These are phyloP conservation scores for Endocalyx cinctus DNA, from an alignment of 2,329 filamentous ascomycete species.

Conservation along the genomic window DNA sequence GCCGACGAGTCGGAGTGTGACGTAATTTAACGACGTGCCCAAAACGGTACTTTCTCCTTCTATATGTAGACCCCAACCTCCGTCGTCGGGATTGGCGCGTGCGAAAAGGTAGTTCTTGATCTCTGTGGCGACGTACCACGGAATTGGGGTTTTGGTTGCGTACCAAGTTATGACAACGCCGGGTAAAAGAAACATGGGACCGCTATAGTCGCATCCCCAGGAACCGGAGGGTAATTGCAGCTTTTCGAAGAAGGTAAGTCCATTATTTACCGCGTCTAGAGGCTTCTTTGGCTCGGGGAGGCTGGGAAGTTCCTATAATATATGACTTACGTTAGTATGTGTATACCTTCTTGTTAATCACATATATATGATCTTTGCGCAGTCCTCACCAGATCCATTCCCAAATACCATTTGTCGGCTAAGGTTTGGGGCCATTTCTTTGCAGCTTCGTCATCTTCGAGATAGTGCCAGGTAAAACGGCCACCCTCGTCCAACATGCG, in stretches of 20 bases:
- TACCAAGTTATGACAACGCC: constrained; percentile 84
- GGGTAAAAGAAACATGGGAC: constrained; percentile 91
- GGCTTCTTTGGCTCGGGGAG: constrained; percentile 68
- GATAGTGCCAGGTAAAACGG: constrained; percentile 90
- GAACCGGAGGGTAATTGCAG: constrained; percentile 85
- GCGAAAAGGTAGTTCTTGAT: constrained; percentile 91
- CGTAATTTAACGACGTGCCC: constrained; percentile 86
- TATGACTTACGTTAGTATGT: too few relatives aligned
- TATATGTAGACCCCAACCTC: constrained; percentile 96
- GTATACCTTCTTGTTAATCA: too few relatives aligned
- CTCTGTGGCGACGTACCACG: constrained; percentile 73
- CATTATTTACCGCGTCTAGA: constrained; percentile 75
- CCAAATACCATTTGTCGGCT: constrained; percentile 87
- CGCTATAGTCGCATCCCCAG: constrained; percentile 97
- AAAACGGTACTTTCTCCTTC: constrained; percentile 91
- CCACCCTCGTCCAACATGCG: constrained; percentile 77
- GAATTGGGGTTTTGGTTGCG: constrained; percentile 81
- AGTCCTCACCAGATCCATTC: constrained; percentile 64
- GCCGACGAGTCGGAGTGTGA: constrained; percentile 72
- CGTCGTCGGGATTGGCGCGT: constrained; percentile 77
- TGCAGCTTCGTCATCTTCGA: constrained; percentile 66
- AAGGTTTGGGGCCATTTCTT: constrained; percentile 78
- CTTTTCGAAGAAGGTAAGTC: constrained; percentile 80
- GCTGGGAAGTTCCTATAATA: constrained; percentile 64
- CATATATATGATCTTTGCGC: not conserved